These are phyloP conservation scores for Hapsidospora chrysogenum DNA, from an alignment of 495 filamentous ascomycete genomes.

Conservation along the genomic window DNA sequence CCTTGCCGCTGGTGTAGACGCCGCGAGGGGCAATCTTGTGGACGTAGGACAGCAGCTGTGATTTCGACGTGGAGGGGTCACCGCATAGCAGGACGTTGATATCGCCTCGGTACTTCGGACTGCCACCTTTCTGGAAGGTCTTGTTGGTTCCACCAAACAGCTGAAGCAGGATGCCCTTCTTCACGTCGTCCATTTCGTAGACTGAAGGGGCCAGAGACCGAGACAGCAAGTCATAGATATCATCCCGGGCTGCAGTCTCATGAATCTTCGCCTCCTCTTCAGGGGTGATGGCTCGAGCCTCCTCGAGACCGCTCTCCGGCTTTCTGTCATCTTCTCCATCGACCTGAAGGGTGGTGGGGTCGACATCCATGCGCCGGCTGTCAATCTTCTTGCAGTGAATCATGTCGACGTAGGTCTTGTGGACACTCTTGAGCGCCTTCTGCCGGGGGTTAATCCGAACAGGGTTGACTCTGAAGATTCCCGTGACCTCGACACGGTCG, in stretches of 20 bases:
- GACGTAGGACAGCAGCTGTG: conserved; percentile 82
- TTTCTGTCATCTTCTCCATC: conserved; percentile 40
- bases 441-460: conserved; percentile 93
- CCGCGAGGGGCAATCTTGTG: conserved; percentile 96
- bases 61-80: conserved; percentile 93
- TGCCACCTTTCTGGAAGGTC: conserved; percentile 89
- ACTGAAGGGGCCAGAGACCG: conserved; percentile 87
- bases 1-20: conserved; percentile 94
- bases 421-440: conserved; percentile 78
- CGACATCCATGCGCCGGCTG: conserved; percentile 80
- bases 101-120: conserved; percentile 87
- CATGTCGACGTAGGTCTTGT: conserved; percentile 96
- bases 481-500: conserved; percentile 90
- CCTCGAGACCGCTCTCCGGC: conserved; percentile 62
- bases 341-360: conserved; percentile 60
- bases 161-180: conserved; percentile 93
- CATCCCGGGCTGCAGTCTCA: conserved; percentile 58
- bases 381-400: conserved; percentile 95
- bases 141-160: conserved; percentile 99
- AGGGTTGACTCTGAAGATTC: conserved; percentile 87
- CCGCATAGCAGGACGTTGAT: conserved; percentile 95
- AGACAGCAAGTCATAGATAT: conserved; percentile 87
- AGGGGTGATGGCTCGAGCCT: conserved; percentile 67
- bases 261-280: conserved; percentile 87
- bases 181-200: conserved; percentile 97